Conservation (phyloP, 192 early-diverging fungal genomes). For the Mycoemilia scoparia region DNA sequence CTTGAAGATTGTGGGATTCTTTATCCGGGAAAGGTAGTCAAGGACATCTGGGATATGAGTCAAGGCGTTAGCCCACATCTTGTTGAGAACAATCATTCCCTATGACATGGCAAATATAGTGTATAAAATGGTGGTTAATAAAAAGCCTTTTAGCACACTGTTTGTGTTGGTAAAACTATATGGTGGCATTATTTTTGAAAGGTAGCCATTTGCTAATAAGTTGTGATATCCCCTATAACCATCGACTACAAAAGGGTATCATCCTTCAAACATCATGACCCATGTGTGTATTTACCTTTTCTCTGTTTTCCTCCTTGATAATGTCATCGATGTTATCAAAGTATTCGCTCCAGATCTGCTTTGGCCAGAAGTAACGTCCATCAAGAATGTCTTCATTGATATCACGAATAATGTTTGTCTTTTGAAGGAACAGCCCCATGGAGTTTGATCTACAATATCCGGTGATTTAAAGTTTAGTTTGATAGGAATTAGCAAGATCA, state of each 20-base stretch:
- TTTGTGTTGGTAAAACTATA: constrained; percentile 1
- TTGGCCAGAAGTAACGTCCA: constrained; percentile 89
- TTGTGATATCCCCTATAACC: background rate
- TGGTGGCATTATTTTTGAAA: no score
- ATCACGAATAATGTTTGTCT: constrained; percentile 95
- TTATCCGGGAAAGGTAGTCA: constrained; percentile 61
- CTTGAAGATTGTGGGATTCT: constrained; percentile 66
- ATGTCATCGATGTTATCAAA: constrained; percentile 51
- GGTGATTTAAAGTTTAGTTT: no score
- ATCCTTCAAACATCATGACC: no score
- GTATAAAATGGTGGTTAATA: background rate
- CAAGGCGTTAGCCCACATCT: constrained; percentile 75
- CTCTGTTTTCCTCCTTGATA: constrained; percentile 44
- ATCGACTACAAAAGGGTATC: background rate
- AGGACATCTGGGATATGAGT: constrained; percentile 70
- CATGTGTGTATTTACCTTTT: no score
- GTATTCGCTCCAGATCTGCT: constrained; percentile 81
- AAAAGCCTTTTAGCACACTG: background rate
- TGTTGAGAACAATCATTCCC: constrained; percentile 70
- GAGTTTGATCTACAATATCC: no score
- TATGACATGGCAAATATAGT: no score
- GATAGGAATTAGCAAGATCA: no score
- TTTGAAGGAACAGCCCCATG: constrained; percentile 98
- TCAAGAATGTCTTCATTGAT: constrained; percentile 80
- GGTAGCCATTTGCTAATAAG: no score